A percentile compares a stretch with the other conserved stretches of the same genome.
phyloP scores from a whole-genome alignment of 2,329 filamentous ascomycete genomes.

The Colletotrichum tofieldiae region DNA sequence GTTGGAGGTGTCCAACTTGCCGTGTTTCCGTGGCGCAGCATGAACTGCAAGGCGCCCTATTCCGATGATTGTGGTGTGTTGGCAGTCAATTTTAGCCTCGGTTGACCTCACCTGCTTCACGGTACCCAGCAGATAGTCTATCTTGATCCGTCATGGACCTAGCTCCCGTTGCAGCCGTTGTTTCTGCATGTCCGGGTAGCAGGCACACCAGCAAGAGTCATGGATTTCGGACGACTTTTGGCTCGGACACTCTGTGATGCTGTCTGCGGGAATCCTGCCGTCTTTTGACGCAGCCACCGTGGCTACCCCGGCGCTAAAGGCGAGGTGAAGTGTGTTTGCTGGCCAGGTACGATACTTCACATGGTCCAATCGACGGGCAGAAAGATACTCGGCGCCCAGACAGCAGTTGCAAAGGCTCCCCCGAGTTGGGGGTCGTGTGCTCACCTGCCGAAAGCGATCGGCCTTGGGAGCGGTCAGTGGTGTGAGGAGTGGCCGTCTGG shows the following conservation, averaged over 20 bases:
- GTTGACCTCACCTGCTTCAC: too few species aligned
- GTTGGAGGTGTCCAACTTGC: slow-evolving; percentile 9
- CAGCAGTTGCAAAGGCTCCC: not conserved
- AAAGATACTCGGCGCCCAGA: not conserved
- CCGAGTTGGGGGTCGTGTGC: slow-evolving; percentile 29
- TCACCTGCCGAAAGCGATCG: slow-evolving; percentile 34
- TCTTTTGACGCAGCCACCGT: not conserved
- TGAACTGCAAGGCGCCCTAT: slow-evolving; percentile 4
- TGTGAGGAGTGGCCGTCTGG: slow-evolving; percentile 6
- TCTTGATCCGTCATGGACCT: slow-evolving; percentile 8
- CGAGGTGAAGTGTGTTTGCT: not conserved
- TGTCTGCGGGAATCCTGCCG: not conserved
- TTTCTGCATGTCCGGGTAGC: slow-evolving; percentile 46
- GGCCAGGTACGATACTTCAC: slow-evolving; percentile 5
- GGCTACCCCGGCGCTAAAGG: not conserved
- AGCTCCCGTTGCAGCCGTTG: slow-evolving; percentile 18
- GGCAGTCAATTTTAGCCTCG: not conserved
- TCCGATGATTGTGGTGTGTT: not conserved
- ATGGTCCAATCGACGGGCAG: too few species aligned
- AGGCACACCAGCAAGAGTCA: slow-evolving; percentile 7
- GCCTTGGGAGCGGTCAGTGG: not conserved
- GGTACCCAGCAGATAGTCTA: too few species aligned
- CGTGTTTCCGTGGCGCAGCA: not conserved
- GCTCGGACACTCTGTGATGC: slow-evolving; percentile 13
- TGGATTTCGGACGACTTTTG: slow-evolving; percentile 22